A percentile compares a stretch with the other conserved stretches of the same genome.
Conservation (phyloP, 306 rosid genomes). For the Carpinus viminea region DNA sequence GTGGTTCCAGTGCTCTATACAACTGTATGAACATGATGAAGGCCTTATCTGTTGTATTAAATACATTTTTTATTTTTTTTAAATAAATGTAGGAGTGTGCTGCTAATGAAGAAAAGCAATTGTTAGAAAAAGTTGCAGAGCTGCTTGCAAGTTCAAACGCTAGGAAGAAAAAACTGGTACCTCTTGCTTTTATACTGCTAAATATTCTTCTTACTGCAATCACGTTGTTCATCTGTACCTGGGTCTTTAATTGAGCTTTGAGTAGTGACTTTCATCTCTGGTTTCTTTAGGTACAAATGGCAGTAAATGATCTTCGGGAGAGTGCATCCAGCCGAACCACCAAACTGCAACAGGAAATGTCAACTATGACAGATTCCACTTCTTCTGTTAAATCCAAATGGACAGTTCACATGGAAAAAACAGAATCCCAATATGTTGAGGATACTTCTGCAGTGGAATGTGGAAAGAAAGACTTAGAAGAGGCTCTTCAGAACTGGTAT, state of each 20-base stretch:
- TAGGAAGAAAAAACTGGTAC: slow-evolving; percentile 92
- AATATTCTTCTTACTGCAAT: not conserved
- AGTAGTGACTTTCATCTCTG: slow-evolving; percentile 3
- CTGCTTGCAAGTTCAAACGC: slow-evolving; percentile 86
- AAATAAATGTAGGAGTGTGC: slow-evolving; percentile 73
- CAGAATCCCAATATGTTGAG: slow-evolving; percentile 75
- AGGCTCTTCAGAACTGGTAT: slow-evolving; percentile 86
- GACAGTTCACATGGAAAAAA: slow-evolving; percentile 82
- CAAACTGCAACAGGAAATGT: slow-evolving; percentile 79
- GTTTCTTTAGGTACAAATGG: slow-evolving; percentile 72
- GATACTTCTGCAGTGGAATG: slow-evolving; percentile 82
- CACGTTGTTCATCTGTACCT: not conserved
- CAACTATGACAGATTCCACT: slow-evolving; percentile 82
- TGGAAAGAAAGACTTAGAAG: slow-evolving; percentile 81
- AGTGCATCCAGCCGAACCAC: slow-evolving; percentile 78
- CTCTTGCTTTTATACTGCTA: slow-evolving; percentile 17
- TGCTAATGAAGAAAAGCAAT: slow-evolving; percentile 85
- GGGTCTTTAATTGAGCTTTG: not conserved
- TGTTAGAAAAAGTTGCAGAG: slow-evolving; percentile 92
- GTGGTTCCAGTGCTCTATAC: slow-evolving; percentile 40
- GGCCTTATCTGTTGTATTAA: slow-evolving; percentile 6
- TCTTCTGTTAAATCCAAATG: slow-evolving; percentile 77
- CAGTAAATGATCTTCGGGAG: slow-evolving; percentile 90
- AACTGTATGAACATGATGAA: slow-evolving; percentile 13
- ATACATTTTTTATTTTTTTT: not conserved